Evolutionary conservation across 1,284 basidiomycete genomes (phyloP), one percentile per base, ranked within the genome.

Genomic region (Papiliotrema laurentii): DNA sequence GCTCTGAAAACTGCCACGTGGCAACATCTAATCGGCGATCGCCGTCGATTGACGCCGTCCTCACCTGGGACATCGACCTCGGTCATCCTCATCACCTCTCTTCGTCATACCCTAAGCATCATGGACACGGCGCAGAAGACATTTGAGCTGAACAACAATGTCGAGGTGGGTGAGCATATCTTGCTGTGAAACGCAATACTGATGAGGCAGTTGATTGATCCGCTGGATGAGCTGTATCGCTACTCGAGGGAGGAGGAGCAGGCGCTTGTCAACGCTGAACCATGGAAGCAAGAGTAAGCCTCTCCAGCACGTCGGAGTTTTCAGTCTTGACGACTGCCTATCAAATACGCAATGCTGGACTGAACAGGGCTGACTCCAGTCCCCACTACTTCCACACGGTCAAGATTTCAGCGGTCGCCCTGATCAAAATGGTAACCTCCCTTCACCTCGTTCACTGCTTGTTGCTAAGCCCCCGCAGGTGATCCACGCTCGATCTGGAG

Each of bases 401-500:
- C 73, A 90, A 88, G 75, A 94, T 98, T 56, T 94, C 90, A 1
- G 91, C 92, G 0, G 84, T 94, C 26, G 92, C 94, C 6, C 75
- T 98, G 57, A 94, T 97, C 76, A 98, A 98, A 79, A 98, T 98
- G 94, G 94, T 92, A 45, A 49, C 24, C 46, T 48, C 24, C 47
- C 33, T 5, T 35, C 7, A 25, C 19, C 9, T 43, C 10, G n/a
- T n/a, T n/a, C n/a, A n/a, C n/a, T n/a, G n/a, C n/a, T n/a, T n/a
- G n/a, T n/a, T n/a, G n/a, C n/a, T n/a, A n/a, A 22, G 11, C 21
- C 19, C 38, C 25, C 19, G 38, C 57, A 94, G 90, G 91, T 94
- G 49, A 97, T 96, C 65, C 94, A 98, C 72, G 94, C 96, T 33
- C 84, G 94, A 40, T 97, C 93, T 5, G 96, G 94, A 43, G 94